Conservation (phyloP, 1,139 yeast species). For the Yamadazyma taylorii region DNA sequence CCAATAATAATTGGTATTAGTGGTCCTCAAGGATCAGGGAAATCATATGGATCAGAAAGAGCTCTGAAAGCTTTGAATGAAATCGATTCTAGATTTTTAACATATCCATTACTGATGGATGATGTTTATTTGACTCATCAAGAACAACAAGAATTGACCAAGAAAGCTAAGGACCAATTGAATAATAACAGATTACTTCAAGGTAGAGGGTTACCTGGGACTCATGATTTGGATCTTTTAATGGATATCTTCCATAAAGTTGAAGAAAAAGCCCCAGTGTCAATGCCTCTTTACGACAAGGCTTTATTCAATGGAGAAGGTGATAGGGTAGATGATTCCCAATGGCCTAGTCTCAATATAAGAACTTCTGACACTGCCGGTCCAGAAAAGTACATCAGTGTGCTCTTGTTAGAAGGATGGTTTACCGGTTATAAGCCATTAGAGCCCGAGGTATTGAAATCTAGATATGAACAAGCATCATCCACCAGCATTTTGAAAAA, state of each 20-base stretch:
- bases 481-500: constrained; percentile 22
- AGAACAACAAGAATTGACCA: constrained; percentile 53
- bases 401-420: constrained; percentile 99
- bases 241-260: constrained; percentile 11
- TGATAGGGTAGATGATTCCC: constrained; percentile 51
- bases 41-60: constrained; percentile 61
- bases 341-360: constrained; percentile 34
- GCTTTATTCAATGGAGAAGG: constrained; percentile 74
- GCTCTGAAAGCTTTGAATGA: constrained; percentile 29
- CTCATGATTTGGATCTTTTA: constrained; percentile 64
- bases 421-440: constrained; percentile 72
- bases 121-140: constrained; percentile 74
- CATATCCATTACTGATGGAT: constrained; percentile 69
- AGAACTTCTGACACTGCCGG: too few relatives aligned
- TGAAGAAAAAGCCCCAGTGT: constrained; percentile 21
- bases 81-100: constrained; percentile 5
- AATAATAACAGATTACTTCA: constrained; percentile 53
- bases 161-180: constrained; percentile 21
- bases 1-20: constrained; percentile 70
- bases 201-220: constrained; percentile 93
- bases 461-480: constrained; percentile 23
- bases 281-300: constrained; percentile 78
- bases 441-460: constrained; percentile 19
- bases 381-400: too few relatives aligned
- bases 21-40: constrained; percentile 96